phyloP scores from a whole-genome alignment of 169 alveolate species.

The Cytauxzoon felis region DNA sequence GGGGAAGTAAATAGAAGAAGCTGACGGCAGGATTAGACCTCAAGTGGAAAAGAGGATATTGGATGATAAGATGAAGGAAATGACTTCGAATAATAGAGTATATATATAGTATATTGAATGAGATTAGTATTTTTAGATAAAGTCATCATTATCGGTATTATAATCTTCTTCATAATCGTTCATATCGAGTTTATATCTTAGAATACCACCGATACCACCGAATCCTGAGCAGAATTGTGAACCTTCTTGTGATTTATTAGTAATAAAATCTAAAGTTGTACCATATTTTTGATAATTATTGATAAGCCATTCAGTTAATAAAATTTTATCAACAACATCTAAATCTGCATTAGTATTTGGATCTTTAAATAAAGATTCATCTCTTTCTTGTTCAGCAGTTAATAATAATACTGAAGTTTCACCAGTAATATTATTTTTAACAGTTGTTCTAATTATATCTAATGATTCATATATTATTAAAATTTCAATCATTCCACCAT shows the following conservation, averaged over 20 bases:
- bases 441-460: constrained; percentile 77
- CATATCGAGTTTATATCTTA: constrained; percentile 91
- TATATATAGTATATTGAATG: no score
- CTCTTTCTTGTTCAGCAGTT: constrained; percentile 54
- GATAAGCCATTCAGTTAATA: constrained; percentile 96
- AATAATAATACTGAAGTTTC: constrained; percentile 63
- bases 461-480: constrained; percentile 92
- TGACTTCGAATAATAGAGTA: no score
- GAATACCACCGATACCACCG: constrained; percentile 99
- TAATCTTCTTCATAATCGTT: constrained; percentile 70
- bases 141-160: constrained; percentile 65
- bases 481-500: constrained; percentile 92
- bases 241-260: constrained; percentile 97
- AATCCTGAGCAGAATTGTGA: constrained; percentile 97
- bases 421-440: constrained; percentile 81
- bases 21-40: no score
- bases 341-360: constrained; percentile 82
- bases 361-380: constrained; percentile 62
- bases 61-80: no score
- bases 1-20: no score
- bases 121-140: no score
- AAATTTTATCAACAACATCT: constrained; percentile 86
- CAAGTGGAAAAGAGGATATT: no score
- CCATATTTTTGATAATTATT: constrained; percentile 93
- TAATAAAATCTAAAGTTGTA: constrained; percentile 90